These are phyloP conservation scores for Carpinus fangiana DNA, from an alignment of 306 rosid genomes.

Conservation along the genomic window DNA sequence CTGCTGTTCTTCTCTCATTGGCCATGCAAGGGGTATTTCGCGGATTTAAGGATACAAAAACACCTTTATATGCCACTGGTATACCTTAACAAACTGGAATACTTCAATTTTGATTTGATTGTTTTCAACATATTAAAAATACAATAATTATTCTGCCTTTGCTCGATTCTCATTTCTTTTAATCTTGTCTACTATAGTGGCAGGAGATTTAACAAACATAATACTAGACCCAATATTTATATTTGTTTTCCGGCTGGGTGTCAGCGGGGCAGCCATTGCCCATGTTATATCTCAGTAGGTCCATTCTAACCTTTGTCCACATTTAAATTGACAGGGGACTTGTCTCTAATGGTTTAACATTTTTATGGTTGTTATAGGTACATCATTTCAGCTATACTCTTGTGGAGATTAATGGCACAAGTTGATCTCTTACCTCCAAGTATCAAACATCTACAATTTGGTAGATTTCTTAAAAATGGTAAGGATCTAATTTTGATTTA, in stretches of 20 bases:
- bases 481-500: conserved; percentile 21
- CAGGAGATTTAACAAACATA: conserved; percentile 83
- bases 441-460: conserved; percentile 65
- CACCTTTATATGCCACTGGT: conserved; percentile 93
- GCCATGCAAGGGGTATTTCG: conserved; percentile 98
- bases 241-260: conserved; percentile 62
- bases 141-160: conserved; percentile 8
- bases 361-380: conserved; percentile 48
- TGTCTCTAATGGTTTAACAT: conserved; percentile 4
- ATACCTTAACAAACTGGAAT: conserved; percentile 27
- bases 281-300: conserved; percentile 97
- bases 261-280: conserved; percentile 91
- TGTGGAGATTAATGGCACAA: conserved; percentile 65
- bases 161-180: conserved; percentile 25
- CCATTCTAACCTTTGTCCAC: conserved; percentile 5
- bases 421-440: conserved; percentile 78
- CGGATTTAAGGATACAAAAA: conserved; percentile 89
- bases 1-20: conserved; percentile 91
- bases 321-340: background rate
- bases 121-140: background rate
- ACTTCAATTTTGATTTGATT: conserved; percentile 1
- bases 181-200: conserved; percentile 52
- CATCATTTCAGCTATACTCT: conserved; percentile 63
- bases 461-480: conserved; percentile 79
- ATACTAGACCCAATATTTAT: conserved; percentile 82